These are phyloP conservation scores for Eimeria tenella DNA, from an alignment of 169 alveolate genomes.

Conservation along the genomic window DNA sequence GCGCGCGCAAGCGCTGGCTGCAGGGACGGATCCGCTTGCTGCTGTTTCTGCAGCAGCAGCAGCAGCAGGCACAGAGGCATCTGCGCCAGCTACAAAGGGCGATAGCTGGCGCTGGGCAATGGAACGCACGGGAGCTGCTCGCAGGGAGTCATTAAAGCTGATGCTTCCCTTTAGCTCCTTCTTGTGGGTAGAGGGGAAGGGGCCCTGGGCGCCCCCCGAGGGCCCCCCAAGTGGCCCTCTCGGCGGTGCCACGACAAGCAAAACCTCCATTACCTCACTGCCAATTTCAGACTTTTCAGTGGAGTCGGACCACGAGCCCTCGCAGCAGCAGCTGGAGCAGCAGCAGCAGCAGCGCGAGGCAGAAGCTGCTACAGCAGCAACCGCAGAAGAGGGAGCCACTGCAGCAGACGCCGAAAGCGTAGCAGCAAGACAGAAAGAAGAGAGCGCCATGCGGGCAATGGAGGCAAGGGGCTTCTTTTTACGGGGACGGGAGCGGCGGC, in stretches of 20 bases:
- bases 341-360: not conserved
- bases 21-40: no score
- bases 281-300: not conserved
- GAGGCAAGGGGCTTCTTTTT: not conserved
- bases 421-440: no score
- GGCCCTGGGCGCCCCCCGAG: not conserved
- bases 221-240: not conserved
- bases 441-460: no score
- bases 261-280: no score
- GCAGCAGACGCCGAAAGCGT: not conserved
- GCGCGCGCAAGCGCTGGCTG: not conserved
- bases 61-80: not conserved
- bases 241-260: not conserved
- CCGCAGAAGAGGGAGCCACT: not conserved
- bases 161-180: not conserved
- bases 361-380: not conserved
- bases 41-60: not conserved
- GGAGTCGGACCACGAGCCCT: not conserved
- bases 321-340: not conserved
- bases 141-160: not conserved
- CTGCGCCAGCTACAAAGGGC: not conserved
- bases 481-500: no score
- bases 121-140: not conserved
- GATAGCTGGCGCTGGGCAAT: constrained; percentile 15
- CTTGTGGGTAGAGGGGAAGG: not conserved